phyloP scores from a whole-genome alignment of 257 asterid species.

The Apocynum venetum region DNA sequence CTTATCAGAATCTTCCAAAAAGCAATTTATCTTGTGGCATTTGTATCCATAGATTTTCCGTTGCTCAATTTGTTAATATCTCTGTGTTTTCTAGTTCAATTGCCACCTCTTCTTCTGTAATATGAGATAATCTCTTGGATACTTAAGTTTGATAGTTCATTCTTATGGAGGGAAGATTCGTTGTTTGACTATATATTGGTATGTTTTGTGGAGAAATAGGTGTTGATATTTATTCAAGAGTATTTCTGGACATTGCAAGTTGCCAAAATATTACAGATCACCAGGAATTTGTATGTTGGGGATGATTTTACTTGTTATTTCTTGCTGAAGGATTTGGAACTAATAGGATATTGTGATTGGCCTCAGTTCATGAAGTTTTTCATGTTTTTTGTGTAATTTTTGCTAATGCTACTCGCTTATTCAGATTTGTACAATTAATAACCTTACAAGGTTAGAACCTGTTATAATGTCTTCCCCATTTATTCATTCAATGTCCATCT shows the following conservation, averaged over 20 bases:
- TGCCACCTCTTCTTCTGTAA: neutral
- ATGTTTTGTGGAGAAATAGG: neutral
- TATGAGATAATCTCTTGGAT: neutral
- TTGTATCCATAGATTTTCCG: neutral
- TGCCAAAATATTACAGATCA: neutral
- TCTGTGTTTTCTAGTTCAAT: neutral
- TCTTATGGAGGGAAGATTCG: neutral
- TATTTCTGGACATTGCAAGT: neutral
- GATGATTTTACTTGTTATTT: too few species aligned
- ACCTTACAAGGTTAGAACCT: neutral
- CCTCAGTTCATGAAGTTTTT: too few species aligned
- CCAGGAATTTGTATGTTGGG: neutral
- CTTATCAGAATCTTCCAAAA: neutral
- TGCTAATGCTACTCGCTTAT: too few species aligned
- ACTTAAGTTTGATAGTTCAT: neutral
- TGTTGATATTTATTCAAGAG: neutral
- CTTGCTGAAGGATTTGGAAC: too few species aligned
- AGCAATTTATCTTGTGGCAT: neutral
- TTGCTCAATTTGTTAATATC: neutral
- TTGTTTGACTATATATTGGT: neutral
- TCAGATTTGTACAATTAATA: neutral
- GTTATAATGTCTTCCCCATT: neutral
- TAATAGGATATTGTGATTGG: too few species aligned
- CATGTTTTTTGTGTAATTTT: too few species aligned
- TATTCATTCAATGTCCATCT: neutral